Base-by-base conservation (phyloP, 2,329 filamentous ascomycete genomes). In the Fusarium marasasianum region DNA sequence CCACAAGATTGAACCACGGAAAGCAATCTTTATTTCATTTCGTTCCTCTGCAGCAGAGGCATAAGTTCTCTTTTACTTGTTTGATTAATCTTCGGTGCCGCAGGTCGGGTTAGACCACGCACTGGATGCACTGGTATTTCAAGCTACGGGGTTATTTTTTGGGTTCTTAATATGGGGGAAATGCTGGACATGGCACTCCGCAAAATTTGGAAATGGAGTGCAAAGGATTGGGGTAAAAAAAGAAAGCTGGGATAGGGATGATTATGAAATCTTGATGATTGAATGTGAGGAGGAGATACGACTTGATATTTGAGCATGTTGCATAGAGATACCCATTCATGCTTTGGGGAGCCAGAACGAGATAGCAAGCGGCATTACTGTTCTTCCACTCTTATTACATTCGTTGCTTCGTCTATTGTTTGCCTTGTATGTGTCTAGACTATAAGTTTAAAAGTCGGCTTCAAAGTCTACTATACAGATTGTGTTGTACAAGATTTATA, bases 311-410 rank as follows among this genome's bases (percentile, higher is more conserved):
- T 63, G 48, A 73, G 71, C 76, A 78, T 78, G 77, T 78, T 78
- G 75, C 72, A 80, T 80, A 80, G 76, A 80, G 79, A 80, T 80
- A 80, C 79, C 79, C 79, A 78, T 71, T 75, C 60, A 72, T 78
- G 64, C 68, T 77, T 72, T 74, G 74, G 69, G 71, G 73, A 73
- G 76, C 67, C 73, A 77, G 69, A 77, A 64, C 74, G 71, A 79
- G 44, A 77, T 79, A 78, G 76, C 75, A 79, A 79, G 79, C 76
- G 76, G 58, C 71, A 76, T 78, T 75, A 76, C 66, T 79, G 56
- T 75, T 78, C 48, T 65, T 65, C 61, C 51, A 74, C 51, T 66
- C 29, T 33, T 24, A 56, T 33, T 6, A 26, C 53, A 22, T 40
- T 24, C 18, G 38, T 33, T 47, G 50, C 43, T 18, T 41, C 31